Percentiles rank a stretch among this genome's conserved stretches.
Evolutionary conservation across 129 eudicot genomes (phyloP).

Genomic region (Saussurea involucrata): DNA sequence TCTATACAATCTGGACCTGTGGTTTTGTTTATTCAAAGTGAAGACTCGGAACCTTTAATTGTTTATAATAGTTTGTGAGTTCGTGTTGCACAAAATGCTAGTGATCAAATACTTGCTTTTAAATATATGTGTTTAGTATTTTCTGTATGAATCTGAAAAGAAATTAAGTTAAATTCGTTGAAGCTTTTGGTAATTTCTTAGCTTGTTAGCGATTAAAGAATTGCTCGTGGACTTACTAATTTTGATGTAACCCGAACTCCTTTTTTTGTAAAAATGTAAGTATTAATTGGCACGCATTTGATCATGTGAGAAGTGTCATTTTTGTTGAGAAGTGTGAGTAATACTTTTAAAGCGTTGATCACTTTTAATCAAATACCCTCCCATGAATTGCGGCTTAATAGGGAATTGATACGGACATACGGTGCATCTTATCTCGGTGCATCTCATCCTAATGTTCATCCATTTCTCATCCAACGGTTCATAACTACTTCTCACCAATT

Average conservation of each 20-base stretch:
- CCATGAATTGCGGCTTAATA: no score
- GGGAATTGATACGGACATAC: no score
- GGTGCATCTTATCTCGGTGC: no score
- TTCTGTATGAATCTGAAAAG: background rate
- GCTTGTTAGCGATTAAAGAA: background rate
- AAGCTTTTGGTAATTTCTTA: background rate
- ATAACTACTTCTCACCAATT: no score
- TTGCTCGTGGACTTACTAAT: background rate
- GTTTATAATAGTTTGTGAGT: background rate
- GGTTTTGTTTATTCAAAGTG: background rate
- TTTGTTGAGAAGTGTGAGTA: no score
- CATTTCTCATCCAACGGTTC: no score
- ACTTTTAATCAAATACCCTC: no score
- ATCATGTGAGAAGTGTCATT: no score
- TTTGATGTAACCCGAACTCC: background rate
- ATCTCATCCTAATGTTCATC: no score
- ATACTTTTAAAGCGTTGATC: no score
- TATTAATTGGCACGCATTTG: background rate
- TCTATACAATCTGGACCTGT: background rate
- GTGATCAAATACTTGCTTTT: background rate
- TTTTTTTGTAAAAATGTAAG: background rate
- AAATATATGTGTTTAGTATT: background rate
- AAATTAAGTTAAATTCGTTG: background rate
- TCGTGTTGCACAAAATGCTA: background rate
- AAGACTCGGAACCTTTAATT: background rate